Conservation (phyloP, 2,329 filamentous ascomycete genomes). For the Fusarium cyanostomum region DNA sequence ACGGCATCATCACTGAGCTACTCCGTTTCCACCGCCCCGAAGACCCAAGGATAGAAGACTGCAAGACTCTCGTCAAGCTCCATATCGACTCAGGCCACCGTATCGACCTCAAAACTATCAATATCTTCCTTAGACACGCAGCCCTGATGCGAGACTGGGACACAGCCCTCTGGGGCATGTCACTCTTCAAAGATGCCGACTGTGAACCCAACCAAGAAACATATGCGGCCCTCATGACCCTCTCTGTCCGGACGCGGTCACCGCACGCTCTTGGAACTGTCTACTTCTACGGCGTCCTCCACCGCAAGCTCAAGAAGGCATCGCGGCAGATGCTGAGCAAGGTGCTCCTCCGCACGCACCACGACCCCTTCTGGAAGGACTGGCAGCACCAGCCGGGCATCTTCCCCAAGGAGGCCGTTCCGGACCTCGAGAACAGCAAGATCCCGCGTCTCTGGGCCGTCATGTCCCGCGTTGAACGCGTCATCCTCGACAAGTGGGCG, state of each 20-base stretch:
- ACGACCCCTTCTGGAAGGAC: conserved; percentile 41
- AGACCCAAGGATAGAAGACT: conserved; percentile 39
- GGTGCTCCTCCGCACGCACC: conserved; percentile 41
- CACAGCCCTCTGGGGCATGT: conserved; percentile 45
- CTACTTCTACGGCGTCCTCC: conserved; percentile 48
- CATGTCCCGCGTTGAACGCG: conserved; percentile 44
- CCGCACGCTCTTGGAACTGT: conserved; percentile 44
- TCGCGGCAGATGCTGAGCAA: conserved; percentile 39
- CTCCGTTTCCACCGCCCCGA: conserved; percentile 49
- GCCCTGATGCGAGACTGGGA: conserved; percentile 43
- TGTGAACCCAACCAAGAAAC: conserved; percentile 45
- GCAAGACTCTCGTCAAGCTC: conserved; percentile 42
- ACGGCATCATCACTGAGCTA: conserved; percentile 55
- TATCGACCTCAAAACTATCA: conserved; percentile 49
- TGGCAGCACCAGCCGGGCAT: conserved; percentile 38
- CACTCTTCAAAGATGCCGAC: conserved; percentile 29
- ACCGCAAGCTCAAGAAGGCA: conserved; percentile 42
- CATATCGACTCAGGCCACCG: conserved; percentile 35
- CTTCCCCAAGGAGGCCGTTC: conserved; percentile 42
- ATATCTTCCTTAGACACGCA: conserved; percentile 50
- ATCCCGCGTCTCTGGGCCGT: conserved; percentile 32
- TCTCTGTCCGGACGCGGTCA: conserved; percentile 48
- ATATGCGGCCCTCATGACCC: conserved; percentile 51
- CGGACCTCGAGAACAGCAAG: conserved; percentile 28
- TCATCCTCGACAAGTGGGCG: conserved; percentile 43